phyloP scores from a whole-genome alignment of 257 asterid species.

The Ajuga chamaepitys region DNA sequence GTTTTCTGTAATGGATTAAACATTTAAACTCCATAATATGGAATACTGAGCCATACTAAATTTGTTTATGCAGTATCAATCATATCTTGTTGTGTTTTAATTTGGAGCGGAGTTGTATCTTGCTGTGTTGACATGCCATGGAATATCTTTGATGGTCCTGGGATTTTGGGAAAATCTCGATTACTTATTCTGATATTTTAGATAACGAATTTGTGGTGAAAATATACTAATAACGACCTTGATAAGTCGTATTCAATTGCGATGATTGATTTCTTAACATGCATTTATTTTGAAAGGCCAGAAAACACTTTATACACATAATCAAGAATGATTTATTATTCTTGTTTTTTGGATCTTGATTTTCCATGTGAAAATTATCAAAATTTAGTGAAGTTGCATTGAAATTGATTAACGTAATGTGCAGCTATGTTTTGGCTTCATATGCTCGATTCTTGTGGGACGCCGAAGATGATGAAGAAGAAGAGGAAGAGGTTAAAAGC shows the following conservation, averaged over 20 bases:
- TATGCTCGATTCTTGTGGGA: constrained; percentile 93
- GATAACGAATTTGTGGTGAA: constrained; percentile 2
- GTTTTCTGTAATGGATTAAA: neutral
- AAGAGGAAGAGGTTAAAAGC: constrained; percentile 14
- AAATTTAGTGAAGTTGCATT: neutral
- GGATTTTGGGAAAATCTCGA: neutral
- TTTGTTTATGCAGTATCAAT: neutral
- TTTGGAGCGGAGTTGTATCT: no score
- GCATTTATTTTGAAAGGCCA: neutral
- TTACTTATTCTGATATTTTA: neutral
- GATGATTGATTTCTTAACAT: neutral
- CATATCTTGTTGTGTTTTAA: neutral
- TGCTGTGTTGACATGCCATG: neutral
- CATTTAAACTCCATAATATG: neutral
- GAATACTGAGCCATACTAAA: neutral
- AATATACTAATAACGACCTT: neutral
- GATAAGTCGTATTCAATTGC: neutral
- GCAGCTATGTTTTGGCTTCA: constrained; percentile 73
- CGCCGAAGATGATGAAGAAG: constrained; percentile 50
- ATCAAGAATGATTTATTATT: no score
- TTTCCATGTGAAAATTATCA: neutral
- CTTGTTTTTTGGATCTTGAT: neutral
- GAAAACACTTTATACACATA: no score
- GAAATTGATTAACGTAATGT: neutral
- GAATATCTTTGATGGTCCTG: constrained; percentile 14